These are phyloP conservation scores for Ascochyta clinopodiicola DNA, from an alignment of 2,329 filamentous ascomycete genomes.

Conservation along the genomic window DNA sequence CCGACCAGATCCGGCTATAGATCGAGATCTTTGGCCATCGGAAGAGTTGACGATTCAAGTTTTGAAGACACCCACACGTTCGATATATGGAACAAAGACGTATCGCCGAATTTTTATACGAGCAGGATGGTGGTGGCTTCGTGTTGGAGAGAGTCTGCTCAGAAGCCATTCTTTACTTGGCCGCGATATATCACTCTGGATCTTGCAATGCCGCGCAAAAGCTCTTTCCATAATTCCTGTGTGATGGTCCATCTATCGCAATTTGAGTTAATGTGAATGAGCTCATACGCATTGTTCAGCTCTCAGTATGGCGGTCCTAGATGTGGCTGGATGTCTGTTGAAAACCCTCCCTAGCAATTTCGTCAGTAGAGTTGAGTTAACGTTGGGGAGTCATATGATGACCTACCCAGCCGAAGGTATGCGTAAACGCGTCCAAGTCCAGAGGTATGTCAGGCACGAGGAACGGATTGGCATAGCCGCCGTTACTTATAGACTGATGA, in stretches of 20 bases:
- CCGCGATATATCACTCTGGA: too few species aligned
- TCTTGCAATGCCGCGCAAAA: too few species aligned
- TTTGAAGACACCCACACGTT: background rate
- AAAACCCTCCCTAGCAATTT: slow-evolving; percentile 1
- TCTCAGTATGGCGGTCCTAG: background rate
- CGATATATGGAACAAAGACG: background rate
- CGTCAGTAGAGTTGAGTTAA: background rate
- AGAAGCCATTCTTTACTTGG: too few species aligned
- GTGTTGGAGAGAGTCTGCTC: too few species aligned
- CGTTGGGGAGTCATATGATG: background rate
- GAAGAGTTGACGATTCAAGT: background rate
- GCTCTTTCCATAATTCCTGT: too few species aligned
- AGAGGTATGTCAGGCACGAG: slow-evolving; percentile 28
- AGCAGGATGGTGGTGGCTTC: too few species aligned
- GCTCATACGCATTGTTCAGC: too few species aligned
- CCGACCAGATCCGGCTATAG: background rate
- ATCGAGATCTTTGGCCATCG: background rate
- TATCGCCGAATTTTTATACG: too few species aligned
- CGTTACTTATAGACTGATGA: slow-evolving; percentile 10
- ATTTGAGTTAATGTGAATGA: background rate
- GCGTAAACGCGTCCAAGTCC: slow-evolving; percentile 27
- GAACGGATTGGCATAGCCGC: slow-evolving; percentile 23
- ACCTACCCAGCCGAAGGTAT: slow-evolving; percentile 35
- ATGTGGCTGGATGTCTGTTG: background rate
- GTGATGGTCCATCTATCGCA: background rate